Evolutionary conservation across 1,284 basidiomycete species (phyloP).

Genomic region (Phylloboletellus chloephorus): DNA sequence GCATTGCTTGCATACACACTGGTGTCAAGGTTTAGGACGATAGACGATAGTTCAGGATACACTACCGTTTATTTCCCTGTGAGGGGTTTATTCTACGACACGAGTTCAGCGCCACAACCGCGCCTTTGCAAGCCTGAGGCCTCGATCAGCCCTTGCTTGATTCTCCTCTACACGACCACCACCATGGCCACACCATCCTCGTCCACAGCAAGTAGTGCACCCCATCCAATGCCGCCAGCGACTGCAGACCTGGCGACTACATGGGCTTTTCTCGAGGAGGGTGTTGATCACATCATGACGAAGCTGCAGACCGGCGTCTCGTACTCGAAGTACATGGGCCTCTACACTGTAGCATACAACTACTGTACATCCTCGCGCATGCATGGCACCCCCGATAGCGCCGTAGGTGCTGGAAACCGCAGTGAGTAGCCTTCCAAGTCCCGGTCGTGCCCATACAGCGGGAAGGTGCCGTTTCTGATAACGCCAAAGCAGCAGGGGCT

Average conservation of each 20-base stretch:
- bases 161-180: constrained; percentile 25
- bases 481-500: constrained; percentile 64
- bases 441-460: constrained; percentile 7
- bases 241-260: constrained; percentile 76
- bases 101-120: constrained; percentile 28
- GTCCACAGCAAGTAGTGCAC: constrained; percentile 8
- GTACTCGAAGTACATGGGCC: constrained; percentile 87
- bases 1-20: constrained; percentile 80
- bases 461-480: constrained; percentile 21
- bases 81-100: too few relatives aligned
- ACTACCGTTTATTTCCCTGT: not conserved
- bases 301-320: constrained; percentile 84
- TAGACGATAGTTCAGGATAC: constrained; percentile 3
- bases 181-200: constrained; percentile 29
- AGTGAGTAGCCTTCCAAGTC: constrained; percentile 41
- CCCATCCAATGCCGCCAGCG: constrained; percentile 51
- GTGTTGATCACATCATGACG: constrained; percentile 93
- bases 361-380: constrained; percentile 92
- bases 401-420: constrained; percentile 47
- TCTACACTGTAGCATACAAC: constrained; percentile 95
- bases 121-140: constrained; percentile 19
- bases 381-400: constrained; percentile 51
- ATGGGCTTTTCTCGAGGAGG: constrained; percentile 84
- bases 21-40: constrained; percentile 67
- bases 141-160: constrained; percentile 9